phyloP scores from a whole-genome alignment of 371 early-diverging fungal species.

The Mortierella polycephala region DNA sequence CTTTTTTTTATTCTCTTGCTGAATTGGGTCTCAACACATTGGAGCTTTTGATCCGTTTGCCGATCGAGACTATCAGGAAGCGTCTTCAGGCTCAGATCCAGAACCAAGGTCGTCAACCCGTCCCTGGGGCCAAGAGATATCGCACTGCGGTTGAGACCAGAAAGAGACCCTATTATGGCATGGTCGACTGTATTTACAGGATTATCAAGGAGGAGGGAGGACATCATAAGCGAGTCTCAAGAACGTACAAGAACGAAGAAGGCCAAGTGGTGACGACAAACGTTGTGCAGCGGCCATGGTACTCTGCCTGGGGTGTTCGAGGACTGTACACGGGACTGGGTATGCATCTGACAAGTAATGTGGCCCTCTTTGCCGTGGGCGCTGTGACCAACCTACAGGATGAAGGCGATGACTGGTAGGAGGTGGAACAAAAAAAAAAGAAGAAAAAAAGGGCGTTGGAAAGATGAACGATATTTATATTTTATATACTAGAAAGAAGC shows the following conservation, averaged over 20 bases:
- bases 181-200: slow-evolving; percentile 80
- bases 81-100: slow-evolving; percentile 84
- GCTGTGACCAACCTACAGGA: slow-evolving; percentile 70
- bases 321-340: slow-evolving; percentile 86
- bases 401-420: slow-evolving; percentile 58
- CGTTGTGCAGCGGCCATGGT: slow-evolving; percentile 46
- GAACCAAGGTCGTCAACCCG: slow-evolving; percentile 26
- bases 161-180: slow-evolving; percentile 84
- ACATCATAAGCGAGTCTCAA: slow-evolving; percentile 47
- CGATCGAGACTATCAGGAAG: slow-evolving; percentile 89
- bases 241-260: slow-evolving; percentile 27
- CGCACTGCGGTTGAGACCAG: slow-evolving; percentile 78
- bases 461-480: no score
- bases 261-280: slow-evolving; percentile 16
- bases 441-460: background rate
- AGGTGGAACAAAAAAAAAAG: background rate
- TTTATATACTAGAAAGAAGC: no score
- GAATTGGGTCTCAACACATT: slow-evolving; percentile 74
- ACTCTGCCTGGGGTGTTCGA: slow-evolving; percentile 76
- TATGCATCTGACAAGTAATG: slow-evolving; percentile 74
- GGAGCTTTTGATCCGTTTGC: slow-evolving; percentile 80
- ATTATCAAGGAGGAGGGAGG: slow-evolving; percentile 90
- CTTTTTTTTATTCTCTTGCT: slow-evolving; percentile 72
- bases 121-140: slow-evolving; percentile 60
- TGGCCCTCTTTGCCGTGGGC: slow-evolving; percentile 70